Percentiles rank a stretch among this genome's conserved stretches.
These are phyloP conservation scores for Nitzschia putrida DNA, from an alignment of 108 stramenopile species.

Conservation along the genomic window DNA sequence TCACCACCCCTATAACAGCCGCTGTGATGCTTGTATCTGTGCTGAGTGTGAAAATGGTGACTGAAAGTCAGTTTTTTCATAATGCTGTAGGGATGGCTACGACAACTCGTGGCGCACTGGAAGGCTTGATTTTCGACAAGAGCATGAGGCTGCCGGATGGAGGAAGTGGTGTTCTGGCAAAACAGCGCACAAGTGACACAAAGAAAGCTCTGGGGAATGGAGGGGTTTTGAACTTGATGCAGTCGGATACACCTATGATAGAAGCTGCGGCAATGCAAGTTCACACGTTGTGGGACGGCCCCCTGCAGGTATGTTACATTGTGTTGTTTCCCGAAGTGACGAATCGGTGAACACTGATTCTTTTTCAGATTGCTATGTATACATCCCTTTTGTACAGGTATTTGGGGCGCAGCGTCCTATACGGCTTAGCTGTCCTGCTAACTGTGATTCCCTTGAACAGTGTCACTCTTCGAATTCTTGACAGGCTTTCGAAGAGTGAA, in stretches of 20 bases:
- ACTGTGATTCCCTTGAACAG: constrained; percentile 74
- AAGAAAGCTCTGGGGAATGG: constrained; percentile 51
- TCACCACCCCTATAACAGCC: constrained; percentile 47
- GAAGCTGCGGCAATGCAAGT: constrained; percentile 77
- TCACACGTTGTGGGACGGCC: constrained; percentile 89
- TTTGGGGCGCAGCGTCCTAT: constrained; percentile 60
- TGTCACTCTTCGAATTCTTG: constrained; percentile 58
- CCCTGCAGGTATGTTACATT: constrained; percentile 48
- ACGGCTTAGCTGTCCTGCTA: constrained; percentile 65
- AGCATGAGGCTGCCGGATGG: constrained; percentile 68
- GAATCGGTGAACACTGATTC: not conserved
- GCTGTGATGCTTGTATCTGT: constrained; percentile 54
- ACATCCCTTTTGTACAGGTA: constrained; percentile 57
- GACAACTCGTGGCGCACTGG: constrained; percentile 68
- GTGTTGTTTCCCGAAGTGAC: not conserved
- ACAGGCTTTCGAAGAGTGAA: constrained; percentile 58
- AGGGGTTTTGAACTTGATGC: constrained; percentile 86
- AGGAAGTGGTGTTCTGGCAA: constrained; percentile 42
- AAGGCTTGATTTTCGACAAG: constrained; percentile 84
- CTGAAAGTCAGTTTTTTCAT: constrained; percentile 91
- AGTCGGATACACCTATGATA: constrained; percentile 78
- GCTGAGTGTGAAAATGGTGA: constrained; percentile 72
- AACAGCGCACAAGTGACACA: constrained; percentile 10
- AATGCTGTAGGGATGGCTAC: constrained; percentile 66
- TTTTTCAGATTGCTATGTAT: constrained; percentile 51